Conservation (phyloP, 2,329 filamentous ascomycete genomes). For the Alternaria postmessia region DNA sequence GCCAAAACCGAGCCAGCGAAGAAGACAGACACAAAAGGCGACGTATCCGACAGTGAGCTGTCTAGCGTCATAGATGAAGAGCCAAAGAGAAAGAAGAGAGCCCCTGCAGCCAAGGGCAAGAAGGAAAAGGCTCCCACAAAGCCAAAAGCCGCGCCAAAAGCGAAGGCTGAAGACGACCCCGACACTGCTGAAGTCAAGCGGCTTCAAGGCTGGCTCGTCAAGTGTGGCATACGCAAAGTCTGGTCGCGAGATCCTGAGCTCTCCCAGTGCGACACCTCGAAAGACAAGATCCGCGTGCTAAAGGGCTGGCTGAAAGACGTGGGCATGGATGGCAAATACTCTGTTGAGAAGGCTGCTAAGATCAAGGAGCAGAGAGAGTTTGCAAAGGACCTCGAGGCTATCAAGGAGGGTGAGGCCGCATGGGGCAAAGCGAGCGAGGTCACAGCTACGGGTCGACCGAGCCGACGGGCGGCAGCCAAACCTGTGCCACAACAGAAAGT, state of each 20-base stretch:
- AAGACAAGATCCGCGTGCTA: constrained; percentile 84
- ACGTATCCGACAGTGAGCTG: constrained; percentile 68
- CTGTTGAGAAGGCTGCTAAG: constrained; percentile 79
- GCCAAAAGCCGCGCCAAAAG: constrained; percentile 48
- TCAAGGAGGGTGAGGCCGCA: constrained; percentile 78
- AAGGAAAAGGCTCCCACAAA: constrained; percentile 49
- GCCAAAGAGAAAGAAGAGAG: constrained; percentile 62
- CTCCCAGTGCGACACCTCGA: constrained; percentile 74
- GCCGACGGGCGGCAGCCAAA: constrained; percentile 34
- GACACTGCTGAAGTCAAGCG: constrained; percentile 85
- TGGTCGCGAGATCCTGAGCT: constrained; percentile 79
- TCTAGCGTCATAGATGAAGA: constrained; percentile 82
- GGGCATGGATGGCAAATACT: constrained; percentile 91
- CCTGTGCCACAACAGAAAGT: constrained; percentile 29
- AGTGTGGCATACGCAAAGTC: constrained; percentile 91
- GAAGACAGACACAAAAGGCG: constrained; percentile 26
- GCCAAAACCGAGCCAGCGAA: constrained; percentile 19
- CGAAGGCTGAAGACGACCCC: constrained; percentile 58
- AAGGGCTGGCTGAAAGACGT: constrained; percentile 78
- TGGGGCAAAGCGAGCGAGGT: constrained; percentile 68
- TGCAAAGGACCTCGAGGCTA: constrained; percentile 81
- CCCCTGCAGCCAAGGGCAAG: constrained; percentile 33
- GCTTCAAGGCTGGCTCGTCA: constrained; percentile 83
- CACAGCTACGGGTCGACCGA: constrained; percentile 38
- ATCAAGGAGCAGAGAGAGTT: constrained; percentile 91